Conservation (phyloP, 78 protist species). For the Protostelium mycophagum region DNA sequence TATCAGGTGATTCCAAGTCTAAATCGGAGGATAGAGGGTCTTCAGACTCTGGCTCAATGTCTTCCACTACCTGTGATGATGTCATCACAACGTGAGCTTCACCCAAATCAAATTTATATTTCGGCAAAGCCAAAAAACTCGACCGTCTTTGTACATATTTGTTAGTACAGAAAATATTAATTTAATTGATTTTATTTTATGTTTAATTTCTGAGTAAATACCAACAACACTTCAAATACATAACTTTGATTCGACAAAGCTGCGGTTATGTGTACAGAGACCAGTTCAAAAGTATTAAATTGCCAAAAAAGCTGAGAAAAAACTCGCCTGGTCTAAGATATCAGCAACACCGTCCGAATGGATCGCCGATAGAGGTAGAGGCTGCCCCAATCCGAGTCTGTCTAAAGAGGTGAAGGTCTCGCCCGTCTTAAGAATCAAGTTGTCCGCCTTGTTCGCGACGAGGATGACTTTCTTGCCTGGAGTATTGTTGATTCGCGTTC, state of each 20-base stretch:
- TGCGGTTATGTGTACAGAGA: no score
- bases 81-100: no score
- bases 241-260: no score
- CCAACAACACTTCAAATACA: neutral
- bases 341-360: slow-evolving; percentile 41
- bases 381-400: slow-evolving; percentile 40
- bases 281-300: no score
- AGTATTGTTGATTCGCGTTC: neutral
- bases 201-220: neutral
- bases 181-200: no score
- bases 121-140: no score
- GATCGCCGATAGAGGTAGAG: slow-evolving; percentile 32
- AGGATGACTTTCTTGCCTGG: slow-evolving; percentile 24
- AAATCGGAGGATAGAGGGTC: neutral
- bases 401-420: neutral
- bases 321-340: slow-evolving; percentile 6
- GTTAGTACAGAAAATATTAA: no score
- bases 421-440: neutral
- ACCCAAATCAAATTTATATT: no score
- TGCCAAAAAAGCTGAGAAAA: no score
- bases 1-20: no score
- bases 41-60: neutral
- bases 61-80: neutral
- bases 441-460: slow-evolving; percentile 58
- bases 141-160: no score